Base-by-base conservation (phyloP, 495 filamentous ascomycete genomes). In the Lindgomyces ingoldianus region DNA sequence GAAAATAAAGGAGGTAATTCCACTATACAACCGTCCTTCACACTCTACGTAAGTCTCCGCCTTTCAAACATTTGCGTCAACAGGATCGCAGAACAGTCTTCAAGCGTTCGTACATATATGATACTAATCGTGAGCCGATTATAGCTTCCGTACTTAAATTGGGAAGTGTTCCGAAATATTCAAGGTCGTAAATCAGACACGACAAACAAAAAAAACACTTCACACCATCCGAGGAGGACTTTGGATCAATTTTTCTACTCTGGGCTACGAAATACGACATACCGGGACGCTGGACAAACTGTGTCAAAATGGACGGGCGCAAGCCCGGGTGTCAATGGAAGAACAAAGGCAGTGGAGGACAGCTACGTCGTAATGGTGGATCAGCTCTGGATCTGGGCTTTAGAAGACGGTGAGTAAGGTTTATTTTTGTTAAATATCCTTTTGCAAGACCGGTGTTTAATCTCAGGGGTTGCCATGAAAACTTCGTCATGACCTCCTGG, bases 101-200 rank as follows among this genome's bases (percentile, higher is more conserved):
- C n/a, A n/a, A n/a, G n/a, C n/a, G n/a, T n/a, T n/a, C n/a, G n/a
- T n/a, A n/a, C n/a, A n/a, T n/a, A n/a, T n/a, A n/a, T n/a, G n/a
- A n/a, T n/a, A 51, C 48, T 25, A 51, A 51, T n/a, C 3, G 6
- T 51, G 24, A 33, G 19, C n/a, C n/a, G 51, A 4, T 8, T 22
- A 33, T 55, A 57, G 53, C 53, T 57, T 57, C 53, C 53, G 2
- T 57, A 57, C 30, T 14, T 57, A 19, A 57, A 57, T 57, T 57
- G 53, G 53, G 53, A 57, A 2, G 44, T 19, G 8, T 57, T 2
- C 36, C n/a, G n/a, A n/a, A 24, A 19, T 2, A 42, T 9, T 45
- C 41, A 14, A 4, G 9, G 2, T 57, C 36, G 3, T 24, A 22
- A 21, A 4, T 4, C n/a, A 36, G 2, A 1, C 14, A 21, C 22